phyloP scores from a whole-genome alignment of 768 basidiomycete species.

The Botryobasidium botryosum region DNA sequence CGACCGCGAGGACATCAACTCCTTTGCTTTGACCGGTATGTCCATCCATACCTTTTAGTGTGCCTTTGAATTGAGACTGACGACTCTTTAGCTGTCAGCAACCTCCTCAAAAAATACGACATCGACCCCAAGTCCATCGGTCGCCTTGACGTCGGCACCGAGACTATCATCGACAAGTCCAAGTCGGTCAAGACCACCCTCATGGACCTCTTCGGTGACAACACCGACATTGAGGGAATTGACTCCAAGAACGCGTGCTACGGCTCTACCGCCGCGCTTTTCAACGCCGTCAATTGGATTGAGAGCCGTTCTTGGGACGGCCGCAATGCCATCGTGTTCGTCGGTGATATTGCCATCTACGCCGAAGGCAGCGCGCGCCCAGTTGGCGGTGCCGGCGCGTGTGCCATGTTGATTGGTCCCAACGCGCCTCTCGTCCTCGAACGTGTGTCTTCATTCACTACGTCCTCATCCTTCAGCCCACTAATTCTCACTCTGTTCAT shows the following conservation, averaged over 20 bases:
- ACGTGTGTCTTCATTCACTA: constrained; percentile 40
- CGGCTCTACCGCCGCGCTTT: constrained; percentile 94
- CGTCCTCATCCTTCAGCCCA: not conserved
- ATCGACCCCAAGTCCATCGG: constrained; percentile 94
- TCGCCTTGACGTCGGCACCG: constrained; percentile 94
- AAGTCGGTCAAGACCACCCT: constrained; percentile 96
- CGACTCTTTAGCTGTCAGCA: constrained; percentile 48
- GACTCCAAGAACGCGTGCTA: constrained; percentile 99
- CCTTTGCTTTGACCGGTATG: constrained; percentile 84
- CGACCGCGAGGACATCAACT: constrained; percentile 98
- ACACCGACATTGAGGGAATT: constrained; percentile 95
- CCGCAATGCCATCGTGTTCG: constrained; percentile 90
- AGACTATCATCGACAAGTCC: constrained; percentile 98
- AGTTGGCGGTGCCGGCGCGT: constrained; percentile 92
- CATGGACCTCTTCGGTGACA: constrained; percentile 94
- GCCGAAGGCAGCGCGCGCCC: constrained; percentile 91
- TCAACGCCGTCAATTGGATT: constrained; percentile 98
- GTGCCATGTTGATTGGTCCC: constrained; percentile 89
- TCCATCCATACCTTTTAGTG: not conserved
- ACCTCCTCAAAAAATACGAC: constrained; percentile 84
- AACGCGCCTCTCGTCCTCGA: constrained; percentile 90
- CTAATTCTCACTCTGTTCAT: constrained; percentile 3
- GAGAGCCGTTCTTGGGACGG: constrained; percentile 96
- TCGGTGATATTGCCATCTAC: constrained; percentile 95
- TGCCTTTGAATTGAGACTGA: not conserved